Conservation (phyloP, 441 rosid species). For the Jatropha multifida region DNA sequence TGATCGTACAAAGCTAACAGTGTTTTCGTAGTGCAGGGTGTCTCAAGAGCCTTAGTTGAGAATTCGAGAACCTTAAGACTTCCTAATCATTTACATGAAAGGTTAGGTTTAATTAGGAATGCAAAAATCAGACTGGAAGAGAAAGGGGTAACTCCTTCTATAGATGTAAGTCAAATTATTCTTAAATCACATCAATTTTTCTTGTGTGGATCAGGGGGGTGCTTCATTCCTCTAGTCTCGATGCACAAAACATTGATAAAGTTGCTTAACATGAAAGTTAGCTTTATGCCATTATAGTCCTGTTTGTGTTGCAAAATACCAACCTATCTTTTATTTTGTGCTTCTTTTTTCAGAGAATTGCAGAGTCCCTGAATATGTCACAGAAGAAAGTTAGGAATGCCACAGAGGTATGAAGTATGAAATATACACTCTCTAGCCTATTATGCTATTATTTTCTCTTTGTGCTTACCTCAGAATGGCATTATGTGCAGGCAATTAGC, state of each 20-base stretch:
- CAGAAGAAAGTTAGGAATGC: conserved; percentile 90
- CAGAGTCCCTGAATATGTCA: conserved; percentile 83
- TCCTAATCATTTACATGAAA: conserved; percentile 83
- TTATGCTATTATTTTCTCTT: conserved; percentile 14
- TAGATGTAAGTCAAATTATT: conserved; percentile 64
- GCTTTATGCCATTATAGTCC: background rate
- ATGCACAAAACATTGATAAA: background rate
- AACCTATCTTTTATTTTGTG: background rate
- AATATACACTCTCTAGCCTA: background rate
- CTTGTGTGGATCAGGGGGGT: background rate
- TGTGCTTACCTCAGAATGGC: conserved; percentile 14
- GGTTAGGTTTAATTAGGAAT: conserved; percentile 79
- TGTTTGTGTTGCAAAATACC: background rate
- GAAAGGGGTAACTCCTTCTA: conserved; percentile 81
- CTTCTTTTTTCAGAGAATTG: conserved; percentile 66
- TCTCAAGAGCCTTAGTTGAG: conserved; percentile 79
- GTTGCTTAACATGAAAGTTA: background rate
- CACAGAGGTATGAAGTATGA: conserved; percentile 59
- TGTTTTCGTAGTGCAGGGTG: conserved; percentile 54
- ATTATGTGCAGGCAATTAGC: conserved; percentile 56
- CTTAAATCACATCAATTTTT: background rate
- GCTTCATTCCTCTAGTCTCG: background rate
- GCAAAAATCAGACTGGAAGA: conserved; percentile 82
- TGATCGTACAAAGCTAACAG: conserved; percentile 14
- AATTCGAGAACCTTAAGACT: conserved; percentile 79